phyloP scores from a whole-genome alignment of 805 yeast species.

The Barnettozyma vustinii region DNA sequence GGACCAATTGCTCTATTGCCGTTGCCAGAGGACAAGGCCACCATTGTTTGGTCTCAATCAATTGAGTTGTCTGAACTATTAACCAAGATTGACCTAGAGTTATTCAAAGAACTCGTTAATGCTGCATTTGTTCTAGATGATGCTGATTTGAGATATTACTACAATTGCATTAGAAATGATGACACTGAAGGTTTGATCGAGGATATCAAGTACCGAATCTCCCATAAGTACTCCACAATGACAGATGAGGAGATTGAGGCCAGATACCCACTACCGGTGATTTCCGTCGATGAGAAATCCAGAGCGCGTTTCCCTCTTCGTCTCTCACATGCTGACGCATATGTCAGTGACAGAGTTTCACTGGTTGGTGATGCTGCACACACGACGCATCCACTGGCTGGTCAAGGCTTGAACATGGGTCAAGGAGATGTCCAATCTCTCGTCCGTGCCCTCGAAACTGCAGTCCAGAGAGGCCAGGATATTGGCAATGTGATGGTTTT shows the following conservation, averaged over 20 bases:
- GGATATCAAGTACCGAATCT: conserved; percentile 71
- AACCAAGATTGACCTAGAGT: conserved; percentile 49
- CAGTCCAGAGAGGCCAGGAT: conserved; percentile 75
- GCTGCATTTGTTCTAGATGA: conserved; percentile 81
- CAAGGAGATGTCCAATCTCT: conserved; percentile 82
- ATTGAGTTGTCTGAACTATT: conserved; percentile 67
- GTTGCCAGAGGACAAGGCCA: conserved; percentile 78
- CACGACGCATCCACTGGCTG: conserved; percentile 94
- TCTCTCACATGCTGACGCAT: conserved; percentile 85
- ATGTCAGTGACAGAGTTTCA: conserved; percentile 79
- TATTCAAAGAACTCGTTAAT: conserved; percentile 68
- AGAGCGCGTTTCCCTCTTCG: conserved; percentile 87
- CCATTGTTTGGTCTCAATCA: conserved; percentile 89
- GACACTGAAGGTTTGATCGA: conserved; percentile 43
- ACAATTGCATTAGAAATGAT: conserved; percentile 35
- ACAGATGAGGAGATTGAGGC: conserved; percentile 46
- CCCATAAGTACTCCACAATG: conserved; percentile 31
- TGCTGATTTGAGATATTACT: conserved; percentile 71
- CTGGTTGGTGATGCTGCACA: conserved; percentile 99
- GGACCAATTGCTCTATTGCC: conserved; percentile 95
- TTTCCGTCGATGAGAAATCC: conserved; percentile 51
- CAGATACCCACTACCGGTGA: conserved; percentile 61
- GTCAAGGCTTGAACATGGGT: conserved; percentile 98
- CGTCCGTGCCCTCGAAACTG: conserved; percentile 62
- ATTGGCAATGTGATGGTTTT: conserved; percentile 77